A percentile compares a stretch with the other conserved stretches of the same genome.
phyloP scores from a whole-genome alignment of 345 rosid genomes.

The Excoecaria agallocha region DNA sequence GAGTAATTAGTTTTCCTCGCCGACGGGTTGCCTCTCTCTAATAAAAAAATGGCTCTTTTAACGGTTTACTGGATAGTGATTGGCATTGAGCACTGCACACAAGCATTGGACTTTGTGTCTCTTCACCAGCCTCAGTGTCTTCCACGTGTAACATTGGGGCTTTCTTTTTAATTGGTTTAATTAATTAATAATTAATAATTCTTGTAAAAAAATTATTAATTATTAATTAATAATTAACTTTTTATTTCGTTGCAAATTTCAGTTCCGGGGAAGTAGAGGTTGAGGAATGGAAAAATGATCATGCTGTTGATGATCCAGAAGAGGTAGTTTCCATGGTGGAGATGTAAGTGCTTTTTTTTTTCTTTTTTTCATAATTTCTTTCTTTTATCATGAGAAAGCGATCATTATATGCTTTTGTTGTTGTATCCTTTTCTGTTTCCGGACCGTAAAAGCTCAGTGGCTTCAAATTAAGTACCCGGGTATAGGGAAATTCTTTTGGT shows the following conservation, averaged over 20 bases:
- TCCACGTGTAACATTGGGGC: not conserved
- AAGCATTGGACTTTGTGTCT: constrained; percentile 1
- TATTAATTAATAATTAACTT: not conserved
- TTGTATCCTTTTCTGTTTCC: not conserved
- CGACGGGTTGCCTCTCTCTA: constrained; percentile 22
- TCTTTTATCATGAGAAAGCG: not conserved
- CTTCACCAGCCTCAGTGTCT: not conserved
- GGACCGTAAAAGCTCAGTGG: not conserved
- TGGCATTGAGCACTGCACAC: constrained; percentile 37
- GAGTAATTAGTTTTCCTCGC: not conserved
- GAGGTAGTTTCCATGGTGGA: constrained; percentile 58
- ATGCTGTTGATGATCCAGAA: constrained; percentile 73
- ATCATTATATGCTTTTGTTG: not conserved
- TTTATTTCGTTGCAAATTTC: not conserved
- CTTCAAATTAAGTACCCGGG: too few relatives aligned
- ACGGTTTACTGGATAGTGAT: constrained; percentile 37
- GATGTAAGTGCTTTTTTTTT: constrained; percentile 40
- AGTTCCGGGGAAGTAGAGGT: constrained; percentile 16
- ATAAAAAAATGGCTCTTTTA: constrained; percentile 4
- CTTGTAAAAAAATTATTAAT: too few relatives aligned
- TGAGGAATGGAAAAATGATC: constrained; percentile 42
- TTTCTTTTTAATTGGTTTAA: too few relatives aligned
- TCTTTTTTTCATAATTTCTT: not conserved
- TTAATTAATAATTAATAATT: constrained; percentile 5
- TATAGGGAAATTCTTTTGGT: constrained; percentile 2